Evolutionary conservation across 192 early-diverging fungal species (phyloP).

Genomic region (Dispira parvispora): DNA sequence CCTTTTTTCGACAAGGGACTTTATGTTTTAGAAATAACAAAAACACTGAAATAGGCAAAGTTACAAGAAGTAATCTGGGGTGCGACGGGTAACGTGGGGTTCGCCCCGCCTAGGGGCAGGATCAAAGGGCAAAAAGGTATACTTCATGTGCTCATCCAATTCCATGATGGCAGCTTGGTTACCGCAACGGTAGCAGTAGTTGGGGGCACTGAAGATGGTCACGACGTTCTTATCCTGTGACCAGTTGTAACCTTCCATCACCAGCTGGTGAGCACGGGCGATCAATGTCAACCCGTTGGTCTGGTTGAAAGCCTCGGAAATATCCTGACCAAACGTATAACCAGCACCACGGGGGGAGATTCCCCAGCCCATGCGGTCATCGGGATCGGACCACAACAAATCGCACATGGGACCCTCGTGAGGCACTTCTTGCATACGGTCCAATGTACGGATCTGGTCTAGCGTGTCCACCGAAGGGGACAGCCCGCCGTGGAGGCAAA

Average conservation of each 20-base stretch:
- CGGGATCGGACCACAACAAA: slow-evolving; percentile 76
- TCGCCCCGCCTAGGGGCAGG: slow-evolving; percentile 94
- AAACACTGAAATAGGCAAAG: too few relatives aligned
- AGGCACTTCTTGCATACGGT: slow-evolving; percentile 85
- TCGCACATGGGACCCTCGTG: slow-evolving; percentile 82
- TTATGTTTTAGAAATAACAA: too few relatives aligned
- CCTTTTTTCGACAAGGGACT: too few relatives aligned
- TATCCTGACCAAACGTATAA: slow-evolving; percentile 81
- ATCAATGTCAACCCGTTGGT: slow-evolving; percentile 96
- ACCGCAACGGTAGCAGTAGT: slow-evolving; percentile 99
- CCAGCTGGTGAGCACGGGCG: slow-evolving; percentile 85
- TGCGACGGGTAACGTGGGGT: slow-evolving; percentile 93
- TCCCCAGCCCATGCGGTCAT: slow-evolving; percentile 76
- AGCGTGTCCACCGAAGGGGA: slow-evolving; percentile 90
- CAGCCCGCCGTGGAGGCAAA: slow-evolving; percentile 97
- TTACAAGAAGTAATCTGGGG: slow-evolving; percentile 98
- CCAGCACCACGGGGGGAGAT: slow-evolving; percentile 75
- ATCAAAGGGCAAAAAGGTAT: slow-evolving; percentile 97
- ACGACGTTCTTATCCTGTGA: slow-evolving; percentile 96
- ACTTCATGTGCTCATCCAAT: slow-evolving; percentile 97
- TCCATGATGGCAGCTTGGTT: slow-evolving; percentile 99
- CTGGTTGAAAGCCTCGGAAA: slow-evolving; percentile 73
- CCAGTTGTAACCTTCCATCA: slow-evolving; percentile 99
- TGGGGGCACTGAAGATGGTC: slow-evolving; percentile 97
- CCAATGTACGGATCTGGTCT: slow-evolving; percentile 89